Conservation (phyloP, 2,329 filamentous ascomycete species). For the Fusarium papillatum region DNA sequence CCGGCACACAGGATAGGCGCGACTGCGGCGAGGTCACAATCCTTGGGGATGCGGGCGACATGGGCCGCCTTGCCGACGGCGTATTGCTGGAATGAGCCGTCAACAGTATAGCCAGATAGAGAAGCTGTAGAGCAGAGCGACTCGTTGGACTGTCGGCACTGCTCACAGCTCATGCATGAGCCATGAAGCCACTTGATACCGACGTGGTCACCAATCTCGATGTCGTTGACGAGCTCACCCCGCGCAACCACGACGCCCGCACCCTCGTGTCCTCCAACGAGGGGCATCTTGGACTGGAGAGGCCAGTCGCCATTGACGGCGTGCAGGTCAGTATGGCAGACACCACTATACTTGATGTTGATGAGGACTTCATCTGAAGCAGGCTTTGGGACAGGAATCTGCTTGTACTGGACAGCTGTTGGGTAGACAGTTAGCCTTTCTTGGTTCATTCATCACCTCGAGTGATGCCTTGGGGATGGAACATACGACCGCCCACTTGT, state of each 20-base stretch:
- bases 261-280: slow-evolving; percentile 83
- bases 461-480: background rate
- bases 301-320: slow-evolving; percentile 92
- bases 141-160: slow-evolving; percentile 84
- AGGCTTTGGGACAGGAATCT: slow-evolving; percentile 83
- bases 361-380: slow-evolving; percentile 89
- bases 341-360: slow-evolving; percentile 90
- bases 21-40: slow-evolving; percentile 78
- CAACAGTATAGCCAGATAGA: slow-evolving; percentile 90
- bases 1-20: slow-evolving; percentile 86
- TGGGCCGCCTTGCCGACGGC: slow-evolving; percentile 86
- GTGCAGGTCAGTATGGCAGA: slow-evolving; percentile 85
- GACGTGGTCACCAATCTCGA: slow-evolving; percentile 84
- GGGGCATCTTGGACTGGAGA: slow-evolving; percentile 79
- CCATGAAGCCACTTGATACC: slow-evolving; percentile 94
- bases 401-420: slow-evolving; percentile 75
- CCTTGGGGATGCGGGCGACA: slow-evolving; percentile 82
- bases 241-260: slow-evolving; percentile 85
- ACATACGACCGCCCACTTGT: slow-evolving; percentile 74
- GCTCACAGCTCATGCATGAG: slow-evolving; percentile 83
- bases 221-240: slow-evolving; percentile 80
- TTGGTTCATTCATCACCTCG: background rate
- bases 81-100: slow-evolving; percentile 93
- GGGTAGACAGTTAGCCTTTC: background rate
- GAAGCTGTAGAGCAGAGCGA: slow-evolving; percentile 80